phyloP scores from a whole-genome alignment of 371 early-diverging fungal species.

The Fennellomyces sp. region DNA sequence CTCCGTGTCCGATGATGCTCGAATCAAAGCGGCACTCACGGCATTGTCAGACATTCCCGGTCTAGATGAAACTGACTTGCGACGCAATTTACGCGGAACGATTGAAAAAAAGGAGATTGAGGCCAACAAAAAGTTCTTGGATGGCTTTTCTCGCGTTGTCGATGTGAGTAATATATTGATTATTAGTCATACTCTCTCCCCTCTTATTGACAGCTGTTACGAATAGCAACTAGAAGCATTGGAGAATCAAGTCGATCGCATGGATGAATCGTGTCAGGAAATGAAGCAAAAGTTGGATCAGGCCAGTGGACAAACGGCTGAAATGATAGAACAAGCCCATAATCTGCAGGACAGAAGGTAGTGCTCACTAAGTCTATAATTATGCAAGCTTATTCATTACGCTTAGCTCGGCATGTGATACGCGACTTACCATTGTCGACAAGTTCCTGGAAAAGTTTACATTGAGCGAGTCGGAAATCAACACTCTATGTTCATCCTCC shows the following conservation, averaged over 20 bases:
- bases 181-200: too few species aligned
- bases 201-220: too few species aligned
- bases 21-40: constrained; percentile 64
- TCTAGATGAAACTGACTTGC: constrained; percentile 55
- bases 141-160: constrained; percentile 64
- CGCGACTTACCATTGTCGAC: constrained; percentile 53
- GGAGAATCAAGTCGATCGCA: constrained; percentile 56
- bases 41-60: constrained; percentile 72
- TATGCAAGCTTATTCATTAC: neutral
- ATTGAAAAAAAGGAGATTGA: constrained; percentile 70
- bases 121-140: constrained; percentile 63
- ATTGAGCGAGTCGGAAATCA: constrained; percentile 66
- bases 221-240: constrained; percentile 58
- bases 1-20: constrained; percentile 56
- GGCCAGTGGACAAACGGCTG: constrained; percentile 58
- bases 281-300: constrained; percentile 64
- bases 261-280: constrained; percentile 61
- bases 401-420: constrained; percentile 52
- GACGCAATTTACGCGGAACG: constrained; percentile 69
- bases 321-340: constrained; percentile 69
- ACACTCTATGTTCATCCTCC: constrained; percentile 53
- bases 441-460: constrained; percentile 74
- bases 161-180: constrained; percentile 36
- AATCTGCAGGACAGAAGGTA: constrained; percentile 67
- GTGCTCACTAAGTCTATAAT: too few species aligned